Evolutionary conservation across 108 stramenopile species (phyloP).

Genomic region (Pseudonitzschia delicatissima): DNA sequence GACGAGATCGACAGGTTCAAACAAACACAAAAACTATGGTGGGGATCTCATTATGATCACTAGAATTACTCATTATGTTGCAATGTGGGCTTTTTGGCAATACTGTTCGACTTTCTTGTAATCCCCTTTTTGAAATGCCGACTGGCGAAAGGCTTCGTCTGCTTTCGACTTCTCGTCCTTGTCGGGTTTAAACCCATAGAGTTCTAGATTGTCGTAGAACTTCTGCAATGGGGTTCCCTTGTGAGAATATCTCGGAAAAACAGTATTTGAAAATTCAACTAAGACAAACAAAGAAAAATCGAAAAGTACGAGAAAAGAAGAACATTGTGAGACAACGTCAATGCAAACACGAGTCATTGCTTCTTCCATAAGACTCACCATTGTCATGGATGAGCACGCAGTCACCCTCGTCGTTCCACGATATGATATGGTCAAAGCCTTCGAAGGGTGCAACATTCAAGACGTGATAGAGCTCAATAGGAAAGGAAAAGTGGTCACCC

Average conservation of each 20-base stretch:
- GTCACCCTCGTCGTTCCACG: background rate
- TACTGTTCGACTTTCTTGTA: constrained; percentile 5
- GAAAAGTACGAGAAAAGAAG: background rate
- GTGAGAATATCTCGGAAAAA: constrained; percentile 2
- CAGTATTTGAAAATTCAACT: background rate
- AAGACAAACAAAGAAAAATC: background rate
- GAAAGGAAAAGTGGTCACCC: background rate
- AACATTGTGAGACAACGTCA: background rate
- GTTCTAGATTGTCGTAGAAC: background rate
- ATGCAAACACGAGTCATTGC: background rate
- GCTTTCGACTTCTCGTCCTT: background rate
- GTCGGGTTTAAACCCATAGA: background rate
- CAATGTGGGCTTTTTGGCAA: no score
- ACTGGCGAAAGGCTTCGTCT: background rate
- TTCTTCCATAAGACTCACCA: background rate
- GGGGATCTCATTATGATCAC: no score
- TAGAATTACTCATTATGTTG: no score
- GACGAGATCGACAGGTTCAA: no score
- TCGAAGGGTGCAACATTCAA: constrained; percentile 4
- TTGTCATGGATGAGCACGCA: background rate
- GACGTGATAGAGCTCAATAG: constrained; percentile 3
- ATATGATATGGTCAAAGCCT: background rate
- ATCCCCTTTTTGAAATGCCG: background rate
- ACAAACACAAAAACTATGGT: no score
- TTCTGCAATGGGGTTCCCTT: background rate